phyloP scores from a whole-genome alignment of 768 basidiomycete species.

The Suillus sp. region DNA sequence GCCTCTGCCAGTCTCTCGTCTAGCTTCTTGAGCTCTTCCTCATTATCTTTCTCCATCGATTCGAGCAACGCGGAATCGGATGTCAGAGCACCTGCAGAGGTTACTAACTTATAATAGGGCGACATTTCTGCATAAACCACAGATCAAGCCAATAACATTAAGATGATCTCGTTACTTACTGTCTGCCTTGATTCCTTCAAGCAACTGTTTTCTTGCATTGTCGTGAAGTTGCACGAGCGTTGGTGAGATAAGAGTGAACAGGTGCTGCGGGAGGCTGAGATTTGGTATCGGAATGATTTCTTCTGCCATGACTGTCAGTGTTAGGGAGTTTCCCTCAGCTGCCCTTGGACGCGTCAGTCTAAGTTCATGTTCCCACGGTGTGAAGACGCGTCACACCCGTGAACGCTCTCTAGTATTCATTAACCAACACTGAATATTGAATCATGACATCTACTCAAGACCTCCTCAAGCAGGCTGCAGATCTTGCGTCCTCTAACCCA shows the following conservation, averaged over 20 bases:
- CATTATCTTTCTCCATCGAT: constrained; percentile 59
- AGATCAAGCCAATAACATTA: constrained; percentile 10
- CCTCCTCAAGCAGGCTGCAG: constrained; percentile 50
- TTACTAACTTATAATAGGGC: constrained; percentile 71
- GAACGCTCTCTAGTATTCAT: not conserved
- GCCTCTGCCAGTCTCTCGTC: constrained; percentile 84
- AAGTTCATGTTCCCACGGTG: constrained; percentile 30
- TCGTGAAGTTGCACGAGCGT: constrained; percentile 65
- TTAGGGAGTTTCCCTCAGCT: not conserved
- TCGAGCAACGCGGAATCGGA: constrained; percentile 39
- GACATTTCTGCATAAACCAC: constrained; percentile 69
- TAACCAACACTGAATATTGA: not conserved
- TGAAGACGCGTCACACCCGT: constrained; percentile 31
- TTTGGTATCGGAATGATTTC: constrained; percentile 90
- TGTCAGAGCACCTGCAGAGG: constrained; percentile 46
- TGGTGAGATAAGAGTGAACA: constrained; percentile 71
- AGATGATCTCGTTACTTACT: constrained; percentile 47
- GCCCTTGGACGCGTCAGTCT: constrained; percentile 38
- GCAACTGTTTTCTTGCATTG: constrained; percentile 60
- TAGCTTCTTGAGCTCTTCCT: constrained; percentile 68
- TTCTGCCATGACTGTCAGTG: constrained; percentile 63
- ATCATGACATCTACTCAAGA: constrained; percentile 29
- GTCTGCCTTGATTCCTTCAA: constrained; percentile 79
- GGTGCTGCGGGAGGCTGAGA: constrained; percentile 74
- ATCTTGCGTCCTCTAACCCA: constrained; percentile 48